Percentiles rank a stretch among this genome's conserved stretches.
These are phyloP conservation scores for Diaporthe capsici DNA, from an alignment of 2,329 filamentous ascomycete species.

Conservation along the genomic window DNA sequence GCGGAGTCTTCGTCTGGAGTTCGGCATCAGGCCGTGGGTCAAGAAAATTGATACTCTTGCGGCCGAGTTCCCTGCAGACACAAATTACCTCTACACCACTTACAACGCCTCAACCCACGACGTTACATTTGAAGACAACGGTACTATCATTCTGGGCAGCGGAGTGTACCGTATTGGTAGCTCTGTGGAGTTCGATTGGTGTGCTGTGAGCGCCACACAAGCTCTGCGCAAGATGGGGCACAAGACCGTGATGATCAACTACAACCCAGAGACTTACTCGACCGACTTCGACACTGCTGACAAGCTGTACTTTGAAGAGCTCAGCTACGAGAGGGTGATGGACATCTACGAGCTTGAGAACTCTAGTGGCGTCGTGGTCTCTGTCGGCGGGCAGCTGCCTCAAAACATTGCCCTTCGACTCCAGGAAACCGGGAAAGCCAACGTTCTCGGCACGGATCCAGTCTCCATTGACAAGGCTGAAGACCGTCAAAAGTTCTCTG, in stretches of 20 bases:
- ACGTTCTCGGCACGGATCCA: constrained; percentile 92
- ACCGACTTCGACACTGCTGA: constrained; percentile 94
- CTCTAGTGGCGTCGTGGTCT: constrained; percentile 90
- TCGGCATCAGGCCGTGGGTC: constrained; percentile 94
- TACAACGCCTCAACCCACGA: constrained; percentile 97
- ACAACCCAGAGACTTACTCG: constrained; percentile 83
- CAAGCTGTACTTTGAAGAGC: constrained; percentile 95
- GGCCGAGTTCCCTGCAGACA: constrained; percentile 94
- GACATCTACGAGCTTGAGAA: constrained; percentile 97
- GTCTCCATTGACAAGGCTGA: constrained; percentile 98
- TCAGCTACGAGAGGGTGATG: constrained; percentile 98
- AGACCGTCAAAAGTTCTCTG: constrained; percentile 98
- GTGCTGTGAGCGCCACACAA: constrained; percentile 89
- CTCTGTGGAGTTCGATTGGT: constrained; percentile 99
- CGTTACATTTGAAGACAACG: constrained; percentile 93
- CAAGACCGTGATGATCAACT: constrained; percentile 99
- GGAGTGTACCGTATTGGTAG: constrained; percentile 98
- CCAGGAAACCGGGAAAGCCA: constrained; percentile 90
- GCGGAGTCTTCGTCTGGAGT: constrained; percentile 84
- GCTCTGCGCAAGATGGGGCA: constrained; percentile 88
- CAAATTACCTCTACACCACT: constrained; percentile 97
- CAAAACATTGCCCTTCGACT: constrained; percentile 97
- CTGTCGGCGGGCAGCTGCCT: constrained; percentile 94
- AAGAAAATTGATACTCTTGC: constrained; percentile 99
- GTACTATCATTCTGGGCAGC: constrained; percentile 88